Base-by-base conservation (phyloP, 1,139 yeast species). In the Sugiyamaella xylanicola region DNA sequence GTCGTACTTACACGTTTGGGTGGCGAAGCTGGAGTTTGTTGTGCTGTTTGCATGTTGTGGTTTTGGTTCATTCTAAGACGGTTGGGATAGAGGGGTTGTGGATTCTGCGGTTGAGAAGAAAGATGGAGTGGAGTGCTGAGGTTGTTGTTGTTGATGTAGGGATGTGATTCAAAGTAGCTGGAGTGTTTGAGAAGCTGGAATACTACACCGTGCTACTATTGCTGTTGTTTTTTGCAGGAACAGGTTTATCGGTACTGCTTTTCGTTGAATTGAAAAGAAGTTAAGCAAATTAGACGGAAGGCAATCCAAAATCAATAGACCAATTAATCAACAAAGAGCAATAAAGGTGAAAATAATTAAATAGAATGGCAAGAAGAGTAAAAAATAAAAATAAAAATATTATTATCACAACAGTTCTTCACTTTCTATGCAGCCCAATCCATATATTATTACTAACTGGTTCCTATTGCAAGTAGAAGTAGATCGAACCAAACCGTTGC, bases 1-100 rank as follows among this genome's bases (percentile, higher is more conserved):
- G n/a, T n/a, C n/a, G n/a, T n/a, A 41, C 45, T 20, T 41, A 41
- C 45, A 21, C 45, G 27, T 41, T 22, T 41, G 17, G 27, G 21
- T 7, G 45, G 45, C 7, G 45, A 22, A 3, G 22, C 21, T 3
- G 42, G 42, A 39, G 20, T 39, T 21, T 41, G 45, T 13, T 41
- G 45, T 16, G 27, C 29, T 9, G 45, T n/a, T 13, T 41, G 45
- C 9, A 41, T 21, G 27, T 41, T 41, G 32, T 13, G 21, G 45
- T 41, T 41, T 9, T 41, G 45, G 25, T 21, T 41, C 45, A 41
- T 41, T 32, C 37, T 32, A 32, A 13, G 37, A n/a, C 11, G 5
- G 32, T 11, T 25, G 37, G 25, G 19, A 16, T 5, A 7, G 43
- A 39, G n/a, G n/a, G n/a, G n/a, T n/a, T n/a, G n/a, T n/a, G n/a